Evolutionary conservation across 129 eudicot species (phyloP), one percentile per base, ranked within the genome.

Genomic region (Sambucus nigra): DNA sequence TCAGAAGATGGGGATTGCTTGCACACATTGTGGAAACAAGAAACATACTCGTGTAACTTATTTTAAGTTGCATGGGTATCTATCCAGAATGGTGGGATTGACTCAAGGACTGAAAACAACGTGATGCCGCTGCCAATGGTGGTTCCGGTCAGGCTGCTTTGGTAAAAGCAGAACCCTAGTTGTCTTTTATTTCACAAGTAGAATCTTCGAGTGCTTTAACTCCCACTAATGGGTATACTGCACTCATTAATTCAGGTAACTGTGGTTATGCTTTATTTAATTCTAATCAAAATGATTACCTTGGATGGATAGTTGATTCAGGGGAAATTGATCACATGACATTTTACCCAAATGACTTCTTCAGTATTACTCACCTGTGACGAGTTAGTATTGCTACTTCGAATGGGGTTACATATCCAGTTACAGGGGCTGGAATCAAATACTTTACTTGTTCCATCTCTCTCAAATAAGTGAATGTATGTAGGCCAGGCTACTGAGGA

Each of bases 361-460:
- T 19, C 23, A 0, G 19, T 6, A 28, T 9, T 7, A 14, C 44
- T 14, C 45, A 14, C 3, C 60, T 45, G 15, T 16, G 5, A 16
- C 45, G 45, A 27, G 33, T 25, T 16, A 0, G n/a, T 11, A 21
- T 55, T n/a, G 26, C 47, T 3, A 55, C 18, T 32, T 46, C 45
- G 5, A 55, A 55, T 25, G 35, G 56, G 14, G 35, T 26, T 7
- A 51, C 31, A 11, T 26, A 12, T 51, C 35, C 28, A 5, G 51
- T 38, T 14, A 41, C 32, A 1, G 52, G 63, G 38, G 59, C 40
- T 25, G 59, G 59, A 23, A 40, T 9, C 2, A 28, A 42, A 61
- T 17, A 48, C 57, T 19, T 25, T 61, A 47, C 33, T 61, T 8
- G 28, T 61, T 27, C 67, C 56, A 5, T 61, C 33, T 13, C 47